Evolutionary conservation across 768 basidiomycete genomes (phyloP).

Genomic region (Solioccasus polychromus): DNA sequence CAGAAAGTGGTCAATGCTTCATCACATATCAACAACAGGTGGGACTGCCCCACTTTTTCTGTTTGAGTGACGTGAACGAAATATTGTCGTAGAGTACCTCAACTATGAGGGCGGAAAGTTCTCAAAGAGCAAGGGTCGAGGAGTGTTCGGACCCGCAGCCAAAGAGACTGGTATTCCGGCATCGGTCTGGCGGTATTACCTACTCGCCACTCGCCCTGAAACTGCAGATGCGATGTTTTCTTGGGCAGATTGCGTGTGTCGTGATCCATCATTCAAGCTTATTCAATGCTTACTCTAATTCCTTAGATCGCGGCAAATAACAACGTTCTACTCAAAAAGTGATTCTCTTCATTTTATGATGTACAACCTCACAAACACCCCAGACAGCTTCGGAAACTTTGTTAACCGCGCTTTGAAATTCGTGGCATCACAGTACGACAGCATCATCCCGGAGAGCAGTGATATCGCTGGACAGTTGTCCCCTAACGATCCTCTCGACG

Average conservation of each 20-base stretch:
- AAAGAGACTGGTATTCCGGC: constrained; percentile 90
- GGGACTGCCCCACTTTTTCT: constrained; percentile 14
- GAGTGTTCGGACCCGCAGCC: constrained; percentile 94
- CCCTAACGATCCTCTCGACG: constrained; percentile 61
- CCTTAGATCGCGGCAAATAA: constrained; percentile 86
- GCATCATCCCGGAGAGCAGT: constrained; percentile 75
- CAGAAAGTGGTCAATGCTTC: constrained; percentile 88
- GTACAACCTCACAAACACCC: not conserved
- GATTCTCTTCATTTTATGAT: constrained; percentile 14
- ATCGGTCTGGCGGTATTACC: constrained; percentile 96
- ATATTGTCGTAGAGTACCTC: constrained; percentile 68
- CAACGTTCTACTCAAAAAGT: constrained; percentile 93
- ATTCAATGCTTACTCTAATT: constrained; percentile 2
- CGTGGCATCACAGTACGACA: constrained; percentile 77
- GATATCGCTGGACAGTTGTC: constrained; percentile 70
- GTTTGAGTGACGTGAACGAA: not conserved
- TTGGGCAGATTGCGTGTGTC: constrained; percentile 87
- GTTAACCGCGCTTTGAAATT: constrained; percentile 95
- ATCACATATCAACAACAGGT: constrained; percentile 96
- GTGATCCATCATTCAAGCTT: not conserved
- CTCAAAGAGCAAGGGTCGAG: constrained; percentile 94
- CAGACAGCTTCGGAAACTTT: constrained; percentile 87
- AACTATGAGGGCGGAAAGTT: constrained; percentile 99
- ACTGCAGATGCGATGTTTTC: constrained; percentile 95
- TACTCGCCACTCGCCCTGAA: constrained; percentile 90